Evolutionary conservation across 2,329 filamentous ascomycete species (phyloP), one percentile per base, ranked within the genome.

Genomic region (Aspergillus texensis): DNA sequence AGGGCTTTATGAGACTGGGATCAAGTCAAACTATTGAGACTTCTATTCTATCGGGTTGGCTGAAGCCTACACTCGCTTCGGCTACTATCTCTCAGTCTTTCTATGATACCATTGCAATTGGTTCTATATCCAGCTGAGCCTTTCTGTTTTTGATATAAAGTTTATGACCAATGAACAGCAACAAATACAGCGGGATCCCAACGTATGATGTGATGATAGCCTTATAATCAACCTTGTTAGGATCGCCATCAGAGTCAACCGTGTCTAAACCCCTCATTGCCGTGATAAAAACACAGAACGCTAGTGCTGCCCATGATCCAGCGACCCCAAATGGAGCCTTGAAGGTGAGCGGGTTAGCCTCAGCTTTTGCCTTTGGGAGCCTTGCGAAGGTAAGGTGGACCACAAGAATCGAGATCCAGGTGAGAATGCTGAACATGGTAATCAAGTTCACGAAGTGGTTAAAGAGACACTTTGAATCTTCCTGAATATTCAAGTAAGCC

Each of bases 241-340:
- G 82, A 68, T 80, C 71, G 70, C 75, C 60, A 45, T 71, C 76
- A 62, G 75, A 77, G 2, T 87, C 82, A 77, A 94, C 94, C 62
- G 90, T 89, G 61, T 86, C 83, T 78, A 88, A 94, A 82, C 93
- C 94, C 85, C 95, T 96, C 72, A 91, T 94, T 57, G 95, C 74
- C 1, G 89, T 86, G 64, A 95, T 91, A 39, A 95, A 74, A 71
- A 85, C 83, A 79, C 90, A 93, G 79, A 93, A 89, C 72, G 83
- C 80, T 2, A 95, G 83, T 0, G 90, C 90, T 63, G 81, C 80
- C 72, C 87, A 88, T 0, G 89, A 92, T 11, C 92, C 92, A 65
- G 76, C 85, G 41, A 88, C 78, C n/a, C 92, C 91, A 16, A 94
- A 83, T 0, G 92, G 92, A 0, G 91, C 90, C 16, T 83, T 83